phyloP scores from a whole-genome alignment of 106 monocot species.

The Vanilla planifolia region DNA sequence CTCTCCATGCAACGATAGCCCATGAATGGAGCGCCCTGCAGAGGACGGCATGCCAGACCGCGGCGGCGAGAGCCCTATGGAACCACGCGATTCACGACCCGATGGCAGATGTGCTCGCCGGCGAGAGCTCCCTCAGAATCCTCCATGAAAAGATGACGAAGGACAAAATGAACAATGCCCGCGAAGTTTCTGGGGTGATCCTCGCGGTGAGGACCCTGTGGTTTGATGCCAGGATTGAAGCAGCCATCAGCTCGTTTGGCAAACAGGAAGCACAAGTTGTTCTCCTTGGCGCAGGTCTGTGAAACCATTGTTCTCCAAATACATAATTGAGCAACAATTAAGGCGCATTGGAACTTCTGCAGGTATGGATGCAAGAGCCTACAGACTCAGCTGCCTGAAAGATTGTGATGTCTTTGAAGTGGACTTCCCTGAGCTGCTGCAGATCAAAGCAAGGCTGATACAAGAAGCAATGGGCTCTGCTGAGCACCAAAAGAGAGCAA shows the following conservation, averaged over 20 bases:
- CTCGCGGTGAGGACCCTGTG: conserved; percentile 75
- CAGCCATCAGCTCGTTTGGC: conserved; percentile 39
- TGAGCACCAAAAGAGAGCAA: conserved; percentile 11
- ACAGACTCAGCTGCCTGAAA: conserved; percentile 66
- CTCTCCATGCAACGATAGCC: conserved; percentile 49
- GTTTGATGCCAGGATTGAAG: conserved; percentile 75
- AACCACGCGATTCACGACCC: conserved; percentile 64
- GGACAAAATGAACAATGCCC: conserved; percentile 48
- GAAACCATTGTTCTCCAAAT: neutral
- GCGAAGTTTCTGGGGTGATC: conserved; percentile 79
- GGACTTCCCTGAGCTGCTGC: conserved; percentile 50
- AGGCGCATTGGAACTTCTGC: neutral
- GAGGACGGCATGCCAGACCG: conserved; percentile 78
- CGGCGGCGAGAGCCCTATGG: conserved; percentile 83
- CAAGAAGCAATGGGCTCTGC: conserved; percentile 28
- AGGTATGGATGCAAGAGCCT: conserved; percentile 98
- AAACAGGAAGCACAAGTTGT: conserved; percentile 35
- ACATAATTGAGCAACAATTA: too few relatives aligned
- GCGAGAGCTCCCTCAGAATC: conserved; percentile 55
- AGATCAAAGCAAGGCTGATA: conserved; percentile 36
- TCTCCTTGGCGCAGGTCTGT: conserved; percentile 78
- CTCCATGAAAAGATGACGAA: conserved; percentile 63
- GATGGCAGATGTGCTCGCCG: conserved; percentile 65
- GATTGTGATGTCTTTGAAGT: conserved; percentile 69
- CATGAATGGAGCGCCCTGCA: conserved; percentile 50